Evolutionary conservation across 2,329 filamentous ascomycete genomes (phyloP).

Genomic region (Cladorrhinum sp.): DNA sequence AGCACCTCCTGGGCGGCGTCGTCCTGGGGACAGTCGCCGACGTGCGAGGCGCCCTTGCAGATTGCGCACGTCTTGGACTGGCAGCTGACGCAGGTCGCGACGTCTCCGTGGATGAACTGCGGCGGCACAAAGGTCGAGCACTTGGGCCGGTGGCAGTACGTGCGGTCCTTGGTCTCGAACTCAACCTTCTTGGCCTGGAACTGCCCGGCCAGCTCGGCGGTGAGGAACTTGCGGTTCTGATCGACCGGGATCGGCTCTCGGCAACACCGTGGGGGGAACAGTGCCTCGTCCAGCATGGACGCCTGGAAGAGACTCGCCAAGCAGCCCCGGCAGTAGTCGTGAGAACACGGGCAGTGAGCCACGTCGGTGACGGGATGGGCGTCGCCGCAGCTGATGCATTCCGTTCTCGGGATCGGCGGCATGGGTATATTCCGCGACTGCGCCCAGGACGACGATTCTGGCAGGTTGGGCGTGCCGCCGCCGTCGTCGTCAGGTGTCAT

Average conservation of each 20-base stretch:
- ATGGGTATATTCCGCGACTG: too few species aligned
- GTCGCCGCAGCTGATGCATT: conserved; percentile 17
- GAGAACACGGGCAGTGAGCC: conserved; percentile 35
- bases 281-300: conserved; percentile 45
- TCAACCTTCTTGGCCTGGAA: conserved; percentile 49
- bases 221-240: conserved; percentile 36
- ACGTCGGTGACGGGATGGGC: background rate
- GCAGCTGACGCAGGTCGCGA: conserved; percentile 45
- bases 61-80: conserved; percentile 42
- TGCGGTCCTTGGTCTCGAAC: conserved; percentile 44
- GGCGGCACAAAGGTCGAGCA: conserved; percentile 49
- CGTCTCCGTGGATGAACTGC: conserved; percentile 30
- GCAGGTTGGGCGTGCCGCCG: too few species aligned
- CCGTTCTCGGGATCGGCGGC: too few species aligned
- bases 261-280: conserved; percentile 58
- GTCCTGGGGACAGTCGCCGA: conserved; percentile 48
- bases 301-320: conserved; percentile 42
- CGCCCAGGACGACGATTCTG: too few species aligned
- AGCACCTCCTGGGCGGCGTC: conserved; percentile 39
- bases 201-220: conserved; percentile 30
- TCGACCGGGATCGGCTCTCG: conserved; percentile 38
- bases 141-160: conserved; percentile 45
- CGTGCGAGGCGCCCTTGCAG: conserved; percentile 49
- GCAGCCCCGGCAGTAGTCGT: conserved; percentile 53
- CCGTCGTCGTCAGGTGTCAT: too few species aligned